These are phyloP conservation scores for Aspergillus haitiensis DNA, from an alignment of 495 filamentous ascomycete species.

Conservation along the genomic window DNA sequence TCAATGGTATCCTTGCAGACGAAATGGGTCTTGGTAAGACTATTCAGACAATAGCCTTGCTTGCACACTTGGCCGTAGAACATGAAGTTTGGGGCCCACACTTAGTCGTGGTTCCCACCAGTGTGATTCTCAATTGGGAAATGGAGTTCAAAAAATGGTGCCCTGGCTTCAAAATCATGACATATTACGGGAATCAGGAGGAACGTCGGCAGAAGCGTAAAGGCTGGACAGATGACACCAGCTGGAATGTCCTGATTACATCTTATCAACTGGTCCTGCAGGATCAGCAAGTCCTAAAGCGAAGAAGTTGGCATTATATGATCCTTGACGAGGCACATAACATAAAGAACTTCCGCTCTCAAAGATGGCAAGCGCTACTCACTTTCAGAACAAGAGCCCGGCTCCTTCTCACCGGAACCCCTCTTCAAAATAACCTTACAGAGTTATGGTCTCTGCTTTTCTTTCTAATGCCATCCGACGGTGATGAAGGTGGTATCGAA, in stretches of 20 bases:
- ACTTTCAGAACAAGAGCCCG: constrained; percentile 86
- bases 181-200: constrained; percentile 92
- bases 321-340: constrained; percentile 98
- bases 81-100: constrained; percentile 95
- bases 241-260: constrained; percentile 96
- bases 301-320: constrained; percentile 96
- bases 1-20: constrained; percentile 97
- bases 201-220: constrained; percentile 87
- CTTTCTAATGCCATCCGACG: constrained; percentile 90
- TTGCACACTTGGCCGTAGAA: constrained; percentile 90
- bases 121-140: constrained; percentile 99
- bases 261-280: constrained; percentile 95
- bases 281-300: constrained; percentile 90
- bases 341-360: constrained; percentile 98
- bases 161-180: constrained; percentile 96
- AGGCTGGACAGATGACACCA: constrained; percentile 85
- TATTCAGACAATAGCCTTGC: constrained; percentile 93
- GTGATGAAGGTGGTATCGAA: constrained; percentile 65
- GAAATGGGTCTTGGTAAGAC: constrained; percentile 99
- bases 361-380: constrained; percentile 91
- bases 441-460: constrained; percentile 97
- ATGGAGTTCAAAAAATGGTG: constrained; percentile 99
- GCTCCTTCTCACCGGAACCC: constrained; percentile 90
- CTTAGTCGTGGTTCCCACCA: constrained; percentile 93
- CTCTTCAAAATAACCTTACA: constrained; percentile 93